A percentile compares a stretch with the other conserved stretches of the same genome.
Evolutionary conservation across 2,329 filamentous ascomycete genomes (phyloP).

Genomic region (Chaetomiaceae sp.): DNA sequence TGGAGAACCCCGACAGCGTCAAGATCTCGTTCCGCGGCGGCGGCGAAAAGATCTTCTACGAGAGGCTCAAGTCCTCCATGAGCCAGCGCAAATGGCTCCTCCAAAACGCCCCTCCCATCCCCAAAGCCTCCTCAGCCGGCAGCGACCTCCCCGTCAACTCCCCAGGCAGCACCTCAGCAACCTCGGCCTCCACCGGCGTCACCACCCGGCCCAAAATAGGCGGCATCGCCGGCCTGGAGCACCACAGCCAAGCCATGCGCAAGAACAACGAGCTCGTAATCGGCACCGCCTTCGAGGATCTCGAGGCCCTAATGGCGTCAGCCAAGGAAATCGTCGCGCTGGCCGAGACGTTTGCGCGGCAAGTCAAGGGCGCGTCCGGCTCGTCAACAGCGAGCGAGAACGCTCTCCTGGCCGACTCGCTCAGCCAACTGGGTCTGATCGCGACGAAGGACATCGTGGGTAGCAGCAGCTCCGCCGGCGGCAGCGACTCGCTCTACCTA

Average conservation of each 20-base stretch:
- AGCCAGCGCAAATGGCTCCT: conserved; percentile 95
- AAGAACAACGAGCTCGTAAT: conserved; percentile 94
- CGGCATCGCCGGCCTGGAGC: conserved; percentile 89
- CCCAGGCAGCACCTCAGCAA: neutral
- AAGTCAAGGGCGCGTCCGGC: conserved; percentile 46
- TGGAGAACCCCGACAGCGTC: conserved; percentile 66
- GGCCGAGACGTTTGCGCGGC: conserved; percentile 78
- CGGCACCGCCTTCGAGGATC: conserved; percentile 88
- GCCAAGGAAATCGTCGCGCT: conserved; percentile 94
- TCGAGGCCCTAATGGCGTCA: conserved; percentile 95
- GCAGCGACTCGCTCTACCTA: conserved; percentile 77
- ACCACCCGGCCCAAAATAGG: conserved; percentile 56
- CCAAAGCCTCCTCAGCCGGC: conserved; percentile 49
- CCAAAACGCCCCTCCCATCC: conserved; percentile 82
- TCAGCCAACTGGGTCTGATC: conserved; percentile 78
- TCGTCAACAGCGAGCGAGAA: conserved; percentile 54
- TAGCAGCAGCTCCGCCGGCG: conserved; percentile 68
- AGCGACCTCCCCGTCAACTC: conserved; percentile 34
- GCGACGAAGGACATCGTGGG: conserved; percentile 93
- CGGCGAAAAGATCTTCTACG: conserved; percentile 85
- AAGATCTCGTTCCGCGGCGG: conserved; percentile 90
- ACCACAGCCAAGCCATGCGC: conserved; percentile 74
- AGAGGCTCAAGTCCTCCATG: conserved; percentile 80
- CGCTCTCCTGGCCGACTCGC: conserved; percentile 73
- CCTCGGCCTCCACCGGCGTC: conserved; percentile 21